Evolutionary conservation across 2,329 filamentous ascomycete genomes (phyloP).

Genomic region (Exophiala spinifera): DNA sequence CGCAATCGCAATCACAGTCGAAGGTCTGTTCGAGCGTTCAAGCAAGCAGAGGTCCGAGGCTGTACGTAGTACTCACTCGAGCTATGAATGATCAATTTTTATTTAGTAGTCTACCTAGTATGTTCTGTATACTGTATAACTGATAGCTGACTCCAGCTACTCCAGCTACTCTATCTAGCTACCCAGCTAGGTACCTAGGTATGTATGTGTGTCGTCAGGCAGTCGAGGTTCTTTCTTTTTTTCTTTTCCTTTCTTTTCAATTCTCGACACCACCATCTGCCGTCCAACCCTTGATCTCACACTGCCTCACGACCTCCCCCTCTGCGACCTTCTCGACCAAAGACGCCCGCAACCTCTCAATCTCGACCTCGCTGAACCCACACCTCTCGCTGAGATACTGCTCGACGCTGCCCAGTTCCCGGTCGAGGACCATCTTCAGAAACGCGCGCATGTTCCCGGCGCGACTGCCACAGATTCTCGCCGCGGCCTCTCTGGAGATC

Average conservation of each 20-base stretch:
- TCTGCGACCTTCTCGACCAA: conserved; percentile 23
- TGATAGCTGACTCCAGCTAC: too few species aligned
- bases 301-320: conserved; percentile 12
- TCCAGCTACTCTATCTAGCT: too few species aligned
- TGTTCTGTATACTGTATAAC: too few species aligned
- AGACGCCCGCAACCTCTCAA: conserved; percentile 18
- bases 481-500: conserved; percentile 25
- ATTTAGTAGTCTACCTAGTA: too few species aligned
- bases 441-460: conserved; percentile 29
- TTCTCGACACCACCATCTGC: conserved; percentile 25
- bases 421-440: conserved; percentile 24
- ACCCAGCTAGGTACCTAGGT: too few species aligned
- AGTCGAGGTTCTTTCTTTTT: too few species aligned
- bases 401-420: conserved; percentile 27
- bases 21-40: too few species aligned
- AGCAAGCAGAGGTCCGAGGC: too few species aligned
- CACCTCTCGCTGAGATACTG: conserved; percentile 24
- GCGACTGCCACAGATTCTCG: conserved; percentile 25
- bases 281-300: conserved; percentile 23
- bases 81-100: too few species aligned
- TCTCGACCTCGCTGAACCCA: conserved; percentile 25
- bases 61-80: too few species aligned
- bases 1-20: too few species aligned
- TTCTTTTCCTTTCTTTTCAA: not conserved
- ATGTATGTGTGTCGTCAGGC: too few species aligned